Evolutionary conservation across 495 filamentous ascomycete species (phyloP), one percentile per base, ranked within the genome.

Genomic region (Neurospora sp.): DNA sequence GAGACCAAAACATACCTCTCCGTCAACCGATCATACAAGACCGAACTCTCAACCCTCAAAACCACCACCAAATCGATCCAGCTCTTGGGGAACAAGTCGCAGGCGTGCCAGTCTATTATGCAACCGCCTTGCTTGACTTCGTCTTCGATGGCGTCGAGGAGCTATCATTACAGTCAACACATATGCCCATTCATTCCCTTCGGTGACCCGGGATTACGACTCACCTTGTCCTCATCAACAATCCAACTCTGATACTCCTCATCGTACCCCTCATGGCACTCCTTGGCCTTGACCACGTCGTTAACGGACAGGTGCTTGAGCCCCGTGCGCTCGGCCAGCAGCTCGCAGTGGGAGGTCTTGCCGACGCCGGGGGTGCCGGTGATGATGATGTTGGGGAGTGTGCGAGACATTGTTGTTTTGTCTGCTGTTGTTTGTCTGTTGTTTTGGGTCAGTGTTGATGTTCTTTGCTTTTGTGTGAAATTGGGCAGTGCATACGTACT

Each of bases 81-180:
- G 78, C 91, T 90, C 80, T 92, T 89, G 31, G 96, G 95, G 80
- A 99, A 98, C 39, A 98, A 83, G 78, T 99, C 96, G 83, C 95
- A 98, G 1, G 93, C 94, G 81, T 99, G 96, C 96, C 95, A 99
- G 82, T 99, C 96, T 76, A 99, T 92, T 78, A 99, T 89, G 79
- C 89, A 92, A 18, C 96, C 96, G 74, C 96, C 96, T 37, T 88
- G 81, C 75, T 90, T 88, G 71, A 92, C 86, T 72, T 94, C 90
- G 69, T 94, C 88, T 83, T 99, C 96, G 72, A 99, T 91, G 18
- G 91, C 88, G 80, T 98, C 96, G 40, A 99, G 86, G 18, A 99
- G 84, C 93, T 35, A 2, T 35, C 31, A 35, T 35, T 35, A 35
- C 3, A 35, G 31, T 35, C 31, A 35, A 35, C 31, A 35, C 31